A percentile compares a stretch with the other conserved stretches of the same genome.
These are phyloP conservation scores for Cryoendolithus antarcticus DNA, from an alignment of 2,329 filamentous ascomycete genomes.

Conservation along the genomic window DNA sequence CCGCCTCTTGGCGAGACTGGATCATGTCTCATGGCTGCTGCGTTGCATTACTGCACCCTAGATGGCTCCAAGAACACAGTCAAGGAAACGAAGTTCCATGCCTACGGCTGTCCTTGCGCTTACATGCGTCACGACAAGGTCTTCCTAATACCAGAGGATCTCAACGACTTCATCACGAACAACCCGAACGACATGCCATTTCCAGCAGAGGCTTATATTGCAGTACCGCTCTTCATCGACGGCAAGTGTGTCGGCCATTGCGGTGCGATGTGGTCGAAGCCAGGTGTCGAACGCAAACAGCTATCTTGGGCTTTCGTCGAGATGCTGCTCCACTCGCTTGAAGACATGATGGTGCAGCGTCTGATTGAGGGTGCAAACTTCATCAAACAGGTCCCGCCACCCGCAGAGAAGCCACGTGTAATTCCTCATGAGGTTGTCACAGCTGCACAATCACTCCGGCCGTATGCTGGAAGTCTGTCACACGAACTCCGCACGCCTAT, in stretches of 20 bases:
- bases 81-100: constrained; percentile 51
- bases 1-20: constrained; percentile 48
- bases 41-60: constrained; percentile 51
- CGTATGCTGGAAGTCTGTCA: constrained; percentile 59
- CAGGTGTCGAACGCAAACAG: constrained; percentile 44
- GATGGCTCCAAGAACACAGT: constrained; percentile 42
- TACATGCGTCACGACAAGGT: constrained; percentile 59
- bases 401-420: constrained; percentile 24
- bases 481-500: constrained; percentile 62
- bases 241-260: constrained; percentile 58
- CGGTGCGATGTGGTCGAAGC: constrained; percentile 57
- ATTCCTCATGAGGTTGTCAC: constrained; percentile 45
- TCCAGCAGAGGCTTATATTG: constrained; percentile 53
- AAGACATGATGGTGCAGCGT: constrained; percentile 51
- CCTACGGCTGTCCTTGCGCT: constrained; percentile 52
- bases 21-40: constrained; percentile 51
- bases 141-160: constrained; percentile 51
- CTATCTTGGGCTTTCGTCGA: constrained; percentile 56
- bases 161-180: constrained; percentile 46
- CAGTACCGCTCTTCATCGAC: constrained; percentile 51
- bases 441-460: constrained; percentile 53
- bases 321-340: constrained; percentile 54
- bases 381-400: constrained; percentile 16
- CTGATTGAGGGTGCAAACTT: constrained; percentile 43
- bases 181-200: constrained; percentile 51